These are phyloP conservation scores for Gliomastix tumulicola DNA, from an alignment of 2,329 filamentous ascomycete genomes.

Conservation along the genomic window DNA sequence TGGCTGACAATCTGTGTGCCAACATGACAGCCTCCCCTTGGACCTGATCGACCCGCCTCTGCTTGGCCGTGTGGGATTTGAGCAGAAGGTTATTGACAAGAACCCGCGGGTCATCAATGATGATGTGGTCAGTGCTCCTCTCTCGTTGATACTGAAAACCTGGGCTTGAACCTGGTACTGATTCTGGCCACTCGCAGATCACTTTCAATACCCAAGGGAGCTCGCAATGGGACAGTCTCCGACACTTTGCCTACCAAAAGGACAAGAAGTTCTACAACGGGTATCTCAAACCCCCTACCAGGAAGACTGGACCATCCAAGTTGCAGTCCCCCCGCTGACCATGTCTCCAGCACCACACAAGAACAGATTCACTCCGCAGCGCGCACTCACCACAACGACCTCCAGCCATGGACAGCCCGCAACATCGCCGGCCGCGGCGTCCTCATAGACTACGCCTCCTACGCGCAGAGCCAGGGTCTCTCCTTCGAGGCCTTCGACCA, in stretches of 20 bases:
- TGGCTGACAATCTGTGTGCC: slow-evolving; percentile 41
- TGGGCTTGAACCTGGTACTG: no score
- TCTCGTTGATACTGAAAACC: no score
- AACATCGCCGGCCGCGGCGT: slow-evolving; percentile 9
- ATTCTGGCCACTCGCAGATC: slow-evolving; percentile 8
- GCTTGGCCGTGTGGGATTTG: slow-evolving; percentile 7
- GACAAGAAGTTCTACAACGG: slow-evolving; percentile 7
- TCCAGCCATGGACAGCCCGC: slow-evolving; percentile 8
- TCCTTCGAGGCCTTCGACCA: slow-evolving; percentile 1
- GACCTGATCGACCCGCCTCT: slow-evolving; percentile 8
- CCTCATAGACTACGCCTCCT: slow-evolving; percentile 5
- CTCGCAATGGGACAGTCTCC: slow-evolving; percentile 7
- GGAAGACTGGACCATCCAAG: not conserved
- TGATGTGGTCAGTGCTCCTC: slow-evolving; percentile 7
- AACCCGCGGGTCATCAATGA: slow-evolving; percentile 9
- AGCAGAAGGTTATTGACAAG: slow-evolving; percentile 9
- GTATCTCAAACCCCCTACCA: not conserved
- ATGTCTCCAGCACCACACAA: not conserved
- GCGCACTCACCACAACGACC: slow-evolving; percentile 2
- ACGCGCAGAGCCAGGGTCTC: slow-evolving; percentile 1
- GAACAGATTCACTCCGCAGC: slow-evolving; percentile 1
- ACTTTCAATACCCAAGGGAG: slow-evolving; percentile 7
- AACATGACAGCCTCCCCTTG: slow-evolving; percentile 21
- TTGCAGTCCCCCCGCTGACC: no score
- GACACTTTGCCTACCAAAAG: slow-evolving; percentile 6